These are phyloP conservation scores for Lagerstroemia speciosa DNA, from an alignment of 345 rosid species.

Conservation along the genomic window DNA sequence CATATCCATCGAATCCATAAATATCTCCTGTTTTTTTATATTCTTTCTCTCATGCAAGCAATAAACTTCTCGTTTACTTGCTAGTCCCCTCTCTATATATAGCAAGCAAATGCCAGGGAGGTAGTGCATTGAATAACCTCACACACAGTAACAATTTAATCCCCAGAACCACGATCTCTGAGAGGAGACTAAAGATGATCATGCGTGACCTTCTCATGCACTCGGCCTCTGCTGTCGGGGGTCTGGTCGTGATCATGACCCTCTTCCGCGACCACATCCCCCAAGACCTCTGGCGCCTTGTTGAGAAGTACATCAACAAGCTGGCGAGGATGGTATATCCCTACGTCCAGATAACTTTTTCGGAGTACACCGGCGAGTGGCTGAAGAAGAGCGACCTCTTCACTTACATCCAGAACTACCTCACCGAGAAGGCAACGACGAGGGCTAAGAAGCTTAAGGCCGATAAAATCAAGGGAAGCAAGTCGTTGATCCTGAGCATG, in stretches of 20 bases:
- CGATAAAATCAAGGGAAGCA: slow-evolving; percentile 5
- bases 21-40: too few relatives aligned
- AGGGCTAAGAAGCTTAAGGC: slow-evolving; percentile 14
- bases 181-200: neutral
- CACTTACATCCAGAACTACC: slow-evolving; percentile 12
- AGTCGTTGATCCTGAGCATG: slow-evolving; percentile 12
- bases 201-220: slow-evolving; percentile 4
- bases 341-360: slow-evolving; percentile 12
- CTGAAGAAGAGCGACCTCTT: slow-evolving; percentile 7
- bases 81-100: too few relatives aligned
- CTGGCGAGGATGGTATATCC: slow-evolving; percentile 3
- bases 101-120: too few relatives aligned
- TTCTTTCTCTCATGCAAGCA: too few relatives aligned
- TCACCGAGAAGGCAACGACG: slow-evolving; percentile 2
- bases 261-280: slow-evolving; percentile 10
- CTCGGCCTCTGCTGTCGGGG: neutral
- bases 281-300: neutral
- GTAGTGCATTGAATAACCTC: too few relatives aligned
- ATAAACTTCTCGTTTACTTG: too few relatives aligned
- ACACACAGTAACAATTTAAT: neutral
- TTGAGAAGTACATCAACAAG: slow-evolving; percentile 2
- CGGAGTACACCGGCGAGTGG: slow-evolving; percentile 6
- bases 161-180: neutral
- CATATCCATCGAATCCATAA: too few relatives aligned
- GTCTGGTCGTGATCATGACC: neutral